Evolutionary conservation across 2,329 filamentous ascomycete species (phyloP).

Genomic region (Penicillium griseofulvum): DNA sequence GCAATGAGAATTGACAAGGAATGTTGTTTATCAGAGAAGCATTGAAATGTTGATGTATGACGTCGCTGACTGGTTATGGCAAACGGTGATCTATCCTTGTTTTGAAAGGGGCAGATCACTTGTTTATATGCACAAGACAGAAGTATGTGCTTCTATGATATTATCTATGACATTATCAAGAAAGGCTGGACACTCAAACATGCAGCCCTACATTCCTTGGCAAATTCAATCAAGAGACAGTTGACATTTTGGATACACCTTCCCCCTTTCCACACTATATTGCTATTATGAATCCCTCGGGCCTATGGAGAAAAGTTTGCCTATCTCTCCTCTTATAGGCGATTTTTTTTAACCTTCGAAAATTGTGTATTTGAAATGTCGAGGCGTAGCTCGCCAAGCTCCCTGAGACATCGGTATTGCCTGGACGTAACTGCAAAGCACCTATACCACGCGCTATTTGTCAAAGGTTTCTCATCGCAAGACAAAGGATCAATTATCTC

Average conservation of each 20-base stretch:
- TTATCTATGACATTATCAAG: not conserved
- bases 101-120: not conserved
- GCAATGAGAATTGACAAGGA: not conserved
- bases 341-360: not conserved
- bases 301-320: not conserved
- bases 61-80: not conserved
- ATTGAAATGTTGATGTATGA: not conserved
- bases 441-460: not conserved
- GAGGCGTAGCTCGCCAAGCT: not conserved
- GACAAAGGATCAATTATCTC: not conserved
- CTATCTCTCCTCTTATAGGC: not conserved
- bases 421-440: not conserved
- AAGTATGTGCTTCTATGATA: not conserved
- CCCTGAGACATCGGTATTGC: not conserved
- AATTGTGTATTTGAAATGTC: not conserved
- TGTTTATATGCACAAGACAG: not conserved
- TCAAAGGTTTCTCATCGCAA: not conserved
- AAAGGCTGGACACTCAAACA: not conserved
- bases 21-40: not conserved
- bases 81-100: not conserved
- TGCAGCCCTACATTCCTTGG: constrained; percentile 1
- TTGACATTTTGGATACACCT: not conserved
- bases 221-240: not conserved
- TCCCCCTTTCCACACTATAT: not conserved
- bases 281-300: not conserved